These are phyloP conservation scores for Phytopythium litorale DNA, from an alignment of 352 stramenopile genomes.

Conservation along the genomic window DNA sequence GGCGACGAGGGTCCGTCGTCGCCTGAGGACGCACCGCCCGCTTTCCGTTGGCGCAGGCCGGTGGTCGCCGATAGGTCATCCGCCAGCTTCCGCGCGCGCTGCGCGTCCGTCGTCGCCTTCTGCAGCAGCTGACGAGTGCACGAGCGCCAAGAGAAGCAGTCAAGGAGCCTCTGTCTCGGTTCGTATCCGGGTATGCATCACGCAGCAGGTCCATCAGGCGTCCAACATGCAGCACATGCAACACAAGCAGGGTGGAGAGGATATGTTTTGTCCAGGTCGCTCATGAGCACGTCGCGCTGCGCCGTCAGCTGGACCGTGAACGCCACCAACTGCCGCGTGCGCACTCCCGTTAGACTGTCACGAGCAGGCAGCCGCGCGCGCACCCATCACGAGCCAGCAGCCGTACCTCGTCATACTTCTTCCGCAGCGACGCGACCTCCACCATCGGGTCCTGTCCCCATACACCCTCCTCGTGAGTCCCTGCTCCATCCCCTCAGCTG, in stretches of 20 bases:
- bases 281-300: conserved; percentile 82
- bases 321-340: conserved; percentile 59
- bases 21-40: conserved; percentile 14
- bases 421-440: conserved; percentile 65
- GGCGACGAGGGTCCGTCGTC: conserved; percentile 29
- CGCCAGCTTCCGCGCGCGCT: conserved; percentile 59
- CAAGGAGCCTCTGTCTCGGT: conserved; percentile 12
- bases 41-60: conserved; percentile 74
- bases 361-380: neutral
- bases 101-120: conserved; percentile 57
- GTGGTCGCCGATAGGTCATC: conserved; percentile 41
- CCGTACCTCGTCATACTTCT: conserved; percentile 89
- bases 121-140: conserved; percentile 65
- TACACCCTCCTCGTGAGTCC: too few species aligned
- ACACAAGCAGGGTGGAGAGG: conserved; percentile 5
- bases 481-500: neutral
- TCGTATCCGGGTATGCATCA: neutral
- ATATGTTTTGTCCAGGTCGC: conserved; percentile 73
- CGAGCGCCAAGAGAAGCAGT: conserved; percentile 5
- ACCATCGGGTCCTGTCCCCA: conserved; percentile 38
- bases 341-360: neutral
- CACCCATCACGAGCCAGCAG: neutral
- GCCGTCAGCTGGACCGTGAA: conserved; percentile 88
- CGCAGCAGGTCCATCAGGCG: neutral
- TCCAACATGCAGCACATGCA: neutral